Evolutionary conservation across 805 yeast species (phyloP), one percentile per base, ranked within the genome.

Genomic region (Kodamaea restingae): DNA sequence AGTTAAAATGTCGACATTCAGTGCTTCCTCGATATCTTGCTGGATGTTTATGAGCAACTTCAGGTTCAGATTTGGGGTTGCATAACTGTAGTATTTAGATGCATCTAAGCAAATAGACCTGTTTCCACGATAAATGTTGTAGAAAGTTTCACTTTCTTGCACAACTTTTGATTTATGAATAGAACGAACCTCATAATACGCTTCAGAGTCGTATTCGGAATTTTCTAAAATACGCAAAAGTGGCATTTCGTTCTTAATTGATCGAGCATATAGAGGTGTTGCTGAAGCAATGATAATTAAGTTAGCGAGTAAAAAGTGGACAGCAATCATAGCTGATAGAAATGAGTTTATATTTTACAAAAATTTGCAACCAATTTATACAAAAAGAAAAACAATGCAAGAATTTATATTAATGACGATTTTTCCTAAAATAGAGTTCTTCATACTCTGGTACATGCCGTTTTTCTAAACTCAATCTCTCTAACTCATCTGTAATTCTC

Each of bases 401-500:
- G 14, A 28, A 20, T n/a, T 9, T 25, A 18, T 31, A 32, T 34
- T 32, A 22, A 37, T 44, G 47, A 4, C 54, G 42, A 34, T 46
- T 39, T 35, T 54, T 56, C 42, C 67, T 50, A 40, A 57, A 38
- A 47, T 66, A 67, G 6, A 56, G 46, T 45, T 65, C 73, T 46
- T 69, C 74, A 41, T 49, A 67, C 38, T 66, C 73, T 1, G 73
- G 73, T 3, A 43, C 46, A 44, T 67, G 57, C 24, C 74, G 51
- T 34, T 56, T 64, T 20, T 64, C 71, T 18, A 65, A 46, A 36
- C 52, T 60, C 36, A 67, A 43, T 30, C 69, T 48, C 39, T 67
- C 73, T 33, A 67, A 48, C 40, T 66, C 73, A 49, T 69, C 74
- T 1, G 73, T 69, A 25, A 69, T 48, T 42, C 74, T 53, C 37